These are phyloP conservation scores for Beta macrorhiza DNA, from an alignment of 179 eudicot genomes.

Conservation along the genomic window DNA sequence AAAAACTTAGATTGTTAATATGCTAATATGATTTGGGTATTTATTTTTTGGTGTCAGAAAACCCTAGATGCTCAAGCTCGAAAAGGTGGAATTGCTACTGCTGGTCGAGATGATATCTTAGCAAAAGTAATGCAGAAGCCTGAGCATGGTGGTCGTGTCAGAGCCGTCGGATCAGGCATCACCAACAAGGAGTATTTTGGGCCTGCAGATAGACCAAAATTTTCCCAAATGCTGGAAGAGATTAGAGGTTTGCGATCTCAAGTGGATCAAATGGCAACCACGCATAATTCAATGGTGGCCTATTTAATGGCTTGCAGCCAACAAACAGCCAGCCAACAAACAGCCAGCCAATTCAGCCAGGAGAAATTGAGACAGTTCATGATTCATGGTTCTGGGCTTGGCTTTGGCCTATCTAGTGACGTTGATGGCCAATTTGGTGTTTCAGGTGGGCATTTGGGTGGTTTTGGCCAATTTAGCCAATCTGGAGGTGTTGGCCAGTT, in stretches of 20 bases:
- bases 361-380: constrained; percentile 1
- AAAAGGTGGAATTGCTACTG: constrained; percentile 7
- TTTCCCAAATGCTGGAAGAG: background rate
- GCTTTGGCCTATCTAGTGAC: constrained; percentile 1
- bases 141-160: constrained; percentile 17
- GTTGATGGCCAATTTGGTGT: background rate
- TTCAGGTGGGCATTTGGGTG: background rate
- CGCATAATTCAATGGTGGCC: background rate
- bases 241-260: background rate
- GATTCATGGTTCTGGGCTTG: background rate
- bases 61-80: constrained; percentile 7
- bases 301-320: constrained; percentile 1
- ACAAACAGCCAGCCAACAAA: background rate
- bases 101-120: constrained; percentile 8
- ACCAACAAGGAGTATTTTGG: background rate
- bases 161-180: constrained; percentile 8
- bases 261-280: background rate
- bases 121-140: constrained; percentile 15
- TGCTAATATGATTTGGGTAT: background rate
- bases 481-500: background rate
- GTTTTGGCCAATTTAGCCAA: background rate
- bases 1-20: background rate
- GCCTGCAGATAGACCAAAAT: background rate
- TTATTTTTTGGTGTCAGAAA: background rate
- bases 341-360: background rate